Conservation (phyloP, 768 basidiomycete genomes). For the Boletus eberwhitei region DNA sequence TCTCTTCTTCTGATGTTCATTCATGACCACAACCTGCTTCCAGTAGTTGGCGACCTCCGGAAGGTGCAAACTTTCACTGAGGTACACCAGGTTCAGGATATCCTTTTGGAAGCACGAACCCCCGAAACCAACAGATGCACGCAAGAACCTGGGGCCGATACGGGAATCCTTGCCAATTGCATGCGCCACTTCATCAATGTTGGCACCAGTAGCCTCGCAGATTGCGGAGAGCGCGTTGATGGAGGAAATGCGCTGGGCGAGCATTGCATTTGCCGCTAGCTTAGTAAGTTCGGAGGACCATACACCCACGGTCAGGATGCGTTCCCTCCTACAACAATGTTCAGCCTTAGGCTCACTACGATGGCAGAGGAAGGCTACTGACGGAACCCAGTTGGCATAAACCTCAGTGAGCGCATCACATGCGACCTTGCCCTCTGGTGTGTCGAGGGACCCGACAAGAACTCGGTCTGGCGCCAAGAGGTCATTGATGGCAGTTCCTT, state of each 20-base stretch:
- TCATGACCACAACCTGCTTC: constrained; percentile 96
- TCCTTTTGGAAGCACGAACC: constrained; percentile 99
- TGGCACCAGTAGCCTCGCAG: constrained; percentile 97
- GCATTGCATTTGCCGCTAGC: constrained; percentile 98
- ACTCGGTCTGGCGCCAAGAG: constrained; percentile 91
- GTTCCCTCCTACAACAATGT: constrained; percentile 48
- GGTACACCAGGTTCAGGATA: constrained; percentile 97
- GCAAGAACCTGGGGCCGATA: constrained; percentile 93
- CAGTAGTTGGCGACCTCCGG: constrained; percentile 98
- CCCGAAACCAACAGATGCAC: constrained; percentile 94
- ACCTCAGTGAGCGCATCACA: constrained; percentile 73
- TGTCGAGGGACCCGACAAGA: constrained; percentile 93
- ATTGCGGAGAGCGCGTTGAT: constrained; percentile 98
- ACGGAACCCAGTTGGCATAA: constrained; percentile 97
- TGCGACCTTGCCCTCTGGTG: constrained; percentile 78
- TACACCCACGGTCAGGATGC: constrained; percentile 90
- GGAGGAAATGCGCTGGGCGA: constrained; percentile 98
- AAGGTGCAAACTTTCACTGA: constrained; percentile 90
- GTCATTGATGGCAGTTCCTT: constrained; percentile 93
- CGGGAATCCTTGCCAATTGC: constrained; percentile 93
- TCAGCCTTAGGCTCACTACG: not conserved
- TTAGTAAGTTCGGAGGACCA: constrained; percentile 99
- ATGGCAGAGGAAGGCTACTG: constrained; percentile 34
- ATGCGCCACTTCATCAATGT: constrained; percentile 95
- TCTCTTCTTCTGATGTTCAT: constrained; percentile 95